Base-by-base conservation (phyloP, 2,329 filamentous ascomycete genomes). In the Cryoendolithus antarcticus region DNA sequence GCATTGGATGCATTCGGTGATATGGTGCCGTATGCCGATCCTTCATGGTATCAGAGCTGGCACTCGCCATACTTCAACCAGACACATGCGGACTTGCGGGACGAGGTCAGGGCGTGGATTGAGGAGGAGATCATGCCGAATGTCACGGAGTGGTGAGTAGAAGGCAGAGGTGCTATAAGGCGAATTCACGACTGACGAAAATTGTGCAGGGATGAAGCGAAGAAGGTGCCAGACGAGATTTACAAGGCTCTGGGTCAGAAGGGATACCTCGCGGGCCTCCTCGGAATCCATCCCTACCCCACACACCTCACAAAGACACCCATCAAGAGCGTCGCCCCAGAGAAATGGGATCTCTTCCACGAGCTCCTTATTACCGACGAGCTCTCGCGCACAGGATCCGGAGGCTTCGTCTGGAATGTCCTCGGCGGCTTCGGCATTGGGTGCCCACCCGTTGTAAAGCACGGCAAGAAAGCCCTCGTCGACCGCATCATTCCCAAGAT, bases 321-420 rank as follows among this genome's bases (percentile, higher is more conserved):
- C 57, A 75, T 95, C 52, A 76, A 82, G 65, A 81, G 77, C 35
- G 91, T 98, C 9, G 63, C 81, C 0, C 69, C 83, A 0, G 86
- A 95, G 65, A 80, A 91, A 60, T 98, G 89, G 89, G 91, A 98
- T 66, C 75, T 93, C 33, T 98, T 96, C 78, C 91, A 98, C 65
- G 91, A 98, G 72, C 74, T 96, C 75, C 72, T 96, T 32, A 60
- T 98, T 43, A 96, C 89, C 1, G 91, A 98, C 52, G 91, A 98
- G 72, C 68, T 98, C 33, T 93, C 85, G 30, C 84, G 91, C 40
- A 71, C 78, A 37, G 91, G 81, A 40, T 93, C 84, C 35, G 91
- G 91, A 55, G 91, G 91, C 42, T 82, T 96, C 47, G 86, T 96
- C 13, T 96, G 91, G 91, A 94, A 94, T 62, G 69, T 96, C 54